Base-by-base conservation (phyloP, 2,329 filamentous ascomycete genomes). In the Calonectria henricotiae region DNA sequence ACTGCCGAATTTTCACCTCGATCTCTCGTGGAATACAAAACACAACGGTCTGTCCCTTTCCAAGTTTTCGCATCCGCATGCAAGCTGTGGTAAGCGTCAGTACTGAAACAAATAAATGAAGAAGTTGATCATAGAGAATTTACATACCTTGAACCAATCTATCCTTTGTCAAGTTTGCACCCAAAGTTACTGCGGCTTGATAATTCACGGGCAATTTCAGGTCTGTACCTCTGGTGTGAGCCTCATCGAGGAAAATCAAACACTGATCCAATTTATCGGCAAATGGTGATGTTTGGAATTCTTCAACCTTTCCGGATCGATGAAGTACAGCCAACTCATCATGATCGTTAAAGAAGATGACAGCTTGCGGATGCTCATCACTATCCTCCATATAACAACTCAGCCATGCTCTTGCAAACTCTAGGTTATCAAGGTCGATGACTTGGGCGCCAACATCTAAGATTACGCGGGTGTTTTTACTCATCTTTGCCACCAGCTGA, bases 361-460 rank as follows among this genome's bases (percentile, higher is more conserved):
- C 86, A 0, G 76, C 79, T n/a, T 79, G 63, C 0, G 73, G 78
- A 0, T 62, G 27, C 0, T 69, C 46, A 1, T 64, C 23, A 0
- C 68, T 43, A 1, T 64, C 27, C 11, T 61, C 64, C 2, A 55
- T 12, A 1, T 70, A 58, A 5, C 39, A 9, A 1, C 68, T 39
- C 3, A 94, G 76, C 91, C 91, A 93, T 1, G 73, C 67, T 8
- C 73, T 71, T 0, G 89, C 88, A 3, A 93, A 83, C 3, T 86
- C 80, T 0, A 80, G 3, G 71, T 94, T 94, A 17, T 82, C 84
- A 0, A 91, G 79, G 35, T 94, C 92, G 0, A 95, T 78, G 5
- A 95, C 88, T 60, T 92, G 89, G 0, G 93, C 92, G 0, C 93
- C 92, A 0, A 93, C 91, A 72, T 95, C 92, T 0, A 95, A 83